Conservation (phyloP, 2,329 filamentous ascomycete genomes). For the Xylariaceae sp. region DNA sequence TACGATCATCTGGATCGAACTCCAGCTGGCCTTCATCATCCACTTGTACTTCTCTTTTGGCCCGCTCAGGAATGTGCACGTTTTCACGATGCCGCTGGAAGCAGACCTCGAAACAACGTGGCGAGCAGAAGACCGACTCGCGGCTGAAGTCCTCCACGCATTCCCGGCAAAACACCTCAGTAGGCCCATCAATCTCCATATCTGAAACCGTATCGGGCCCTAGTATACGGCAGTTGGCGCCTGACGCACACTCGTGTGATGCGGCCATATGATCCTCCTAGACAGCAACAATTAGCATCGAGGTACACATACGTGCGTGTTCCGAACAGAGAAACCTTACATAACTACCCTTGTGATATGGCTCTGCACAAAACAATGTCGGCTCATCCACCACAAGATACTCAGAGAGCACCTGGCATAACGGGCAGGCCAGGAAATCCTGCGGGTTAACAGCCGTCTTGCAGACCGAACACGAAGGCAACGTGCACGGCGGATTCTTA, state of each 20-base stretch:
- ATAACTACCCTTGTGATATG: slow-evolving; percentile 38
- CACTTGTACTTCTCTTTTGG: slow-evolving; percentile 24
- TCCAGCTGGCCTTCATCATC: slow-evolving; percentile 28
- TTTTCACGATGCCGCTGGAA: slow-evolving; percentile 37
- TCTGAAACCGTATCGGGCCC: slow-evolving; percentile 35
- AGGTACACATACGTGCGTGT: neutral
- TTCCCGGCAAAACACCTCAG: slow-evolving; percentile 38
- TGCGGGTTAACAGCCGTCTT: slow-evolving; percentile 31
- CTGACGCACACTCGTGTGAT: slow-evolving; percentile 40
- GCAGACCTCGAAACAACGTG: slow-evolving; percentile 39
- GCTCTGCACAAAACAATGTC: slow-evolving; percentile 43
- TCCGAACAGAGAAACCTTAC: slow-evolving; percentile 32
- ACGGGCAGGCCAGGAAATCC: slow-evolving; percentile 39
- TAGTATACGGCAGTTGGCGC: slow-evolving; percentile 37
- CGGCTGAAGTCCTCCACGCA: slow-evolving; percentile 36
- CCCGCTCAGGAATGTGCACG: slow-evolving; percentile 31
- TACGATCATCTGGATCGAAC: slow-evolving; percentile 23
- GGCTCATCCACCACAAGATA: slow-evolving; percentile 34
- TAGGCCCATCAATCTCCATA: slow-evolving; percentile 32
- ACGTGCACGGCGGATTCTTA: slow-evolving; percentile 30
- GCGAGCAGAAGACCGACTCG: slow-evolving; percentile 40
- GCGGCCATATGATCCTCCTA: slow-evolving; percentile 38
- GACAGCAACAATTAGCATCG: slow-evolving; percentile 23
- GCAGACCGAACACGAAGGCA: slow-evolving; percentile 40
- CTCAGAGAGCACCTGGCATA: slow-evolving; percentile 41